These are phyloP conservation scores for Lagenidium sp. DNA, from an alignment of 352 stramenopile genomes.

Conservation along the genomic window DNA sequence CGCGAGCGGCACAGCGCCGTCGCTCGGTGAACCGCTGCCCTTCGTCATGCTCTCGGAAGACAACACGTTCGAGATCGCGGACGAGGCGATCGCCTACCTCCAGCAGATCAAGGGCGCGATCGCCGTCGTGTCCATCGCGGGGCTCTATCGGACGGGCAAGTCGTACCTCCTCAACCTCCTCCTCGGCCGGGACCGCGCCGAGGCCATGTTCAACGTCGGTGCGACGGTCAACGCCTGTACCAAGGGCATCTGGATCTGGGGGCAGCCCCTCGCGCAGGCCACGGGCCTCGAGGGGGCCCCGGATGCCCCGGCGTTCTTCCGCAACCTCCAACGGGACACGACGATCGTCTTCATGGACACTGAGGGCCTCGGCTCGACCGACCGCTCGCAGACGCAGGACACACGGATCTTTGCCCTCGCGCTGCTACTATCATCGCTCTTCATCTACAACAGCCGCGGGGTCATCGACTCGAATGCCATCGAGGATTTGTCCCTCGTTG, in stretches of 20 bases:
- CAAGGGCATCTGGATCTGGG: constrained; percentile 91
- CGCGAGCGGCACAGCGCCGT: background rate
- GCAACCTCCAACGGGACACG: constrained; percentile 50
- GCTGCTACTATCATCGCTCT: constrained; percentile 76
- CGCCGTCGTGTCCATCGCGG: constrained; percentile 58
- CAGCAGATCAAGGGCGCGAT: constrained; percentile 46
- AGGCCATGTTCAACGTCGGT: constrained; percentile 68
- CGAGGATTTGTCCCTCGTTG: constrained; percentile 86
- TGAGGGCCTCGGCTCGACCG: constrained; percentile 76
- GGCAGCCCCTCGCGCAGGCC: constrained; percentile 11
- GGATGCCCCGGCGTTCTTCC: constrained; percentile 21
- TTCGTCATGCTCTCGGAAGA: constrained; percentile 70
- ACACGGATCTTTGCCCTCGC: constrained; percentile 87
- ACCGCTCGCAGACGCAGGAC: constrained; percentile 85
- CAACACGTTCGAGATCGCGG: constrained; percentile 46
- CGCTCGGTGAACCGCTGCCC: constrained; percentile 30
- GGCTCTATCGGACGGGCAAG: constrained; percentile 74
- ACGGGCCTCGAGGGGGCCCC: constrained; percentile 1
- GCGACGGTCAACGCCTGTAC: constrained; percentile 82
- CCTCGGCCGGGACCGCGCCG: constrained; percentile 26
- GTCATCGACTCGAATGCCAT: constrained; percentile 88
- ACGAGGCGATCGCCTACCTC: constrained; percentile 53
- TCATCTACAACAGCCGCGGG: constrained; percentile 89
- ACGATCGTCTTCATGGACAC: constrained; percentile 85
- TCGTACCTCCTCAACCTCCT: constrained; percentile 74